Evolutionary conservation across 169 alveolate genomes (phyloP).

Genomic region (Eimeria necatrix): DNA sequence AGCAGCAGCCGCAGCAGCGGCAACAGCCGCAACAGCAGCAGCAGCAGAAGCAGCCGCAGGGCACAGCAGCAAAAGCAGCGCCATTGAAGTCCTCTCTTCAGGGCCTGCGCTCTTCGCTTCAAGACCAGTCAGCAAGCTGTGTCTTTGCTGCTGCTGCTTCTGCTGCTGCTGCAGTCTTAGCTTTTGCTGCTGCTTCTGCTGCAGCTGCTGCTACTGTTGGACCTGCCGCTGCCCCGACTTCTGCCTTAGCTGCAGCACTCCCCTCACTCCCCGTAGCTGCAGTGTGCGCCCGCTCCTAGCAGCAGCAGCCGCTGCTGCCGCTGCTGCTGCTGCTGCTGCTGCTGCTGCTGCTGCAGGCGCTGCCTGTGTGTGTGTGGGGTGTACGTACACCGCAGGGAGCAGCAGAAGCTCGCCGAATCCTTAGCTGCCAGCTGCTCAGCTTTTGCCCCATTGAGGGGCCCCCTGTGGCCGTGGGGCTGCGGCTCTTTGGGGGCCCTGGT

Average conservation of each 20-base stretch:
- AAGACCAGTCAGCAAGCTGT: neutral
- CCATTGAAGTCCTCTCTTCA: neutral
- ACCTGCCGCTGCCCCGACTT: too few species aligned
- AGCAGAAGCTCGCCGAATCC: neutral
- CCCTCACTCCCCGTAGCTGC: too few species aligned
- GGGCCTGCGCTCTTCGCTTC: conserved; percentile 1
- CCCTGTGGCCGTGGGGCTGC: conserved; percentile 23
- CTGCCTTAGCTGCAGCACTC: too few species aligned
- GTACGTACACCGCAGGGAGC: conserved; percentile 4
- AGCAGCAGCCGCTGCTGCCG: neutral
- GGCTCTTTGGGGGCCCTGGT: neutral
- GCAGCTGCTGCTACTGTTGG: neutral
- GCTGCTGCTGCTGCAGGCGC: neutral
- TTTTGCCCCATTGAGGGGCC: neutral
- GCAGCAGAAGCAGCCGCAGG: conserved; percentile 14
- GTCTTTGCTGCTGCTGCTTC: neutral
- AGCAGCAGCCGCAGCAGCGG: neutral
- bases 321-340: conserved; percentile 6
- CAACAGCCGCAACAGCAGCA: conserved; percentile 1
- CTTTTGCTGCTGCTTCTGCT: neutral
- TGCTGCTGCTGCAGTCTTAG: neutral
- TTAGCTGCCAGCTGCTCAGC: conserved; percentile 38
- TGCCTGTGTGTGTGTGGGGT: neutral
- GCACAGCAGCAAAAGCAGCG: neutral
- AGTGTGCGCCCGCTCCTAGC: too few species aligned